Conservation (phyloP, 2,329 filamentous ascomycete genomes). For the Fusarium praegraminearum region DNA sequence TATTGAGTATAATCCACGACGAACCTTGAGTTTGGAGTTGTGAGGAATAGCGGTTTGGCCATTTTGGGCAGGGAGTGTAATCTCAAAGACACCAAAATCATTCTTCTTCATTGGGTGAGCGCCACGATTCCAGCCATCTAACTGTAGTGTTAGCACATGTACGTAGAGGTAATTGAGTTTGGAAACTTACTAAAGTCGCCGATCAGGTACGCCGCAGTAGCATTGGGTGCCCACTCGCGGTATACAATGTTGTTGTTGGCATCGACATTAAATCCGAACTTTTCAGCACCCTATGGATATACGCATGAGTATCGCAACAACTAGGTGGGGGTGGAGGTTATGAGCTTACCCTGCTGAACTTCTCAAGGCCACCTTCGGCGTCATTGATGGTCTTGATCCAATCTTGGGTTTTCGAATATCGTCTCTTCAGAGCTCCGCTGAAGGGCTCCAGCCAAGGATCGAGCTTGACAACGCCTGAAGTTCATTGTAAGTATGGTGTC, state of each 20-base stretch:
- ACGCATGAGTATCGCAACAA: conserved; percentile 12
- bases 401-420: conserved; percentile 82
- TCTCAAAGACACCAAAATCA: conserved; percentile 86
- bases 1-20: conserved; percentile 16
- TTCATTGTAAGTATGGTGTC: conserved; percentile 35
- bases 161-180: not conserved
- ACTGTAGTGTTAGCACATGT: conserved; percentile 46
- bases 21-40: conserved; percentile 95
- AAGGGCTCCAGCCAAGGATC: conserved; percentile 94
- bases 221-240: conserved; percentile 96
- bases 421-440: conserved; percentile 77
- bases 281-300: conserved; percentile 77
- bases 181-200: conserved; percentile 87
- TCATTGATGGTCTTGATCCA: conserved; percentile 90
- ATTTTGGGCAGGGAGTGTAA: conserved; percentile 77
- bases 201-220: conserved; percentile 83
- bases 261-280: conserved; percentile 85
- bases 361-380: conserved; percentile 88
- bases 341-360: conserved; percentile 82
- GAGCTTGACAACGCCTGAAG: conserved; percentile 81
- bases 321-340: not conserved
- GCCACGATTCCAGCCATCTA: conserved; percentile 87
- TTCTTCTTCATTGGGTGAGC: conserved; percentile 91
- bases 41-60: conserved; percentile 86
- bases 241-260: conserved; percentile 88